phyloP scores from a whole-genome alignment of 176 grass and related monocot genomes.

The Dendrocalamus sinicus region DNA sequence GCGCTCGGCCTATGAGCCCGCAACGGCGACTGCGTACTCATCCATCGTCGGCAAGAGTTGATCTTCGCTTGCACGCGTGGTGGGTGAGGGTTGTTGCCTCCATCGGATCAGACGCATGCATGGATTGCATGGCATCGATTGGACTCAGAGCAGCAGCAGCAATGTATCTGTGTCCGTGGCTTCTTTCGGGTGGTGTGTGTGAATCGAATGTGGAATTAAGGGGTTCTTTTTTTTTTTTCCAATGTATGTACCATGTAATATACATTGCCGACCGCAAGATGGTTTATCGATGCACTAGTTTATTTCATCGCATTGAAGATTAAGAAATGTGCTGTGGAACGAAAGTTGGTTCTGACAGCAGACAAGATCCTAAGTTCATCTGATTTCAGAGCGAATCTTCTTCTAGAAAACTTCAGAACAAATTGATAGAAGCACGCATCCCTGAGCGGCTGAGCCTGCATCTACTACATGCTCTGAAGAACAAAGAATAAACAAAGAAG shows the following conservation, averaged over 20 bases:
- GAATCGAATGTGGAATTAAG: slow-evolving; percentile 33
- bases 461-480: background rate
- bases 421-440: background rate
- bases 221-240: slow-evolving; percentile 13
- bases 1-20: slow-evolving; percentile 69
- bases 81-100: slow-evolving; percentile 7
- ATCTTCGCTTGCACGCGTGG: background rate
- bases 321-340: background rate
- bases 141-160: slow-evolving; percentile 22
- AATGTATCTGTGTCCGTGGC: slow-evolving; percentile 31
- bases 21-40: background rate
- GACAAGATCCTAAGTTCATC: too few relatives aligned
- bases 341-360: background rate
- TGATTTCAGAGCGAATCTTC: background rate
- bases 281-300: background rate
- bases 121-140: slow-evolving; percentile 12
- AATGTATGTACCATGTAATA: slow-evolving; percentile 56
- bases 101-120: background rate
- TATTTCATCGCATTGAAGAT: background rate
- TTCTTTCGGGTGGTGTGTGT: slow-evolving; percentile 42
- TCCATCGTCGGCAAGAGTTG: background rate
- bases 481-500: background rate
- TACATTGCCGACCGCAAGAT: slow-evolving; percentile 3
- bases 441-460: background rate
- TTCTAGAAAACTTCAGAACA: background rate